Base-by-base conservation (phyloP, 371 early-diverging fungal species). In the Rozella allomycis region DNA sequence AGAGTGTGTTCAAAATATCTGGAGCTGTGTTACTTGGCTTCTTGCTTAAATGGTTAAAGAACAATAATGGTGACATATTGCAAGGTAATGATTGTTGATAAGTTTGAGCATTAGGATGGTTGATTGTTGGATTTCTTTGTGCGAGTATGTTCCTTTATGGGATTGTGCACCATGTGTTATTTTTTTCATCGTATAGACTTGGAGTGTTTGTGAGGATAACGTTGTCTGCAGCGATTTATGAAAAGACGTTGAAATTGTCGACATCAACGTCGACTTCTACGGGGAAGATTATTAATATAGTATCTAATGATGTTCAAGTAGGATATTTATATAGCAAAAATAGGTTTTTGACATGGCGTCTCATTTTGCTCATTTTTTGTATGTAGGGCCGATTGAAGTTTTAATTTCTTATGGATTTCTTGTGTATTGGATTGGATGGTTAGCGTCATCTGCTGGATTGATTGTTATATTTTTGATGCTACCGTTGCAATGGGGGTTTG, bases 301-400 rank as follows among this genome's bases (percentile, higher is more conserved):
- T 64, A 6, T 43, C 58, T 16, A 58, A 54, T 38, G 64, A 63
- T 30, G 49, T 64, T 8, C 53, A 61, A n/a, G n/a, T n/a, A n/a
- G n/a, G n/a, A n/a, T n/a, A n/a, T n/a, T n/a, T n/a, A n/a, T n/a
- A n/a, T n/a, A n/a, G n/a, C n/a, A n/a, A n/a, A n/a, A n/a, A n/a
- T n/a, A n/a, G 34, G 44, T 56, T 2, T 60, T 63, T 31, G 64
- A 63, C 26, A 52, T 49, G 16, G 43, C 46, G 12, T 4, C 26
- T 4, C 23, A 12, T 11, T 23, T 31, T 17, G 10, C 18, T 4
- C 20, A 25, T 16, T 19, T 23, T 17, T 2, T 37, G 3, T 20
- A 30, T 26, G 16, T 38, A 25, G 41, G 32, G 9, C 54, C 48
- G n/a, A 20, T 41, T 13, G 35, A 43, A 14, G 27, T 44, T n/a